Conservation (phyloP, 1,284 basidiomycete genomes). For the Ustilago hordei region DNA sequence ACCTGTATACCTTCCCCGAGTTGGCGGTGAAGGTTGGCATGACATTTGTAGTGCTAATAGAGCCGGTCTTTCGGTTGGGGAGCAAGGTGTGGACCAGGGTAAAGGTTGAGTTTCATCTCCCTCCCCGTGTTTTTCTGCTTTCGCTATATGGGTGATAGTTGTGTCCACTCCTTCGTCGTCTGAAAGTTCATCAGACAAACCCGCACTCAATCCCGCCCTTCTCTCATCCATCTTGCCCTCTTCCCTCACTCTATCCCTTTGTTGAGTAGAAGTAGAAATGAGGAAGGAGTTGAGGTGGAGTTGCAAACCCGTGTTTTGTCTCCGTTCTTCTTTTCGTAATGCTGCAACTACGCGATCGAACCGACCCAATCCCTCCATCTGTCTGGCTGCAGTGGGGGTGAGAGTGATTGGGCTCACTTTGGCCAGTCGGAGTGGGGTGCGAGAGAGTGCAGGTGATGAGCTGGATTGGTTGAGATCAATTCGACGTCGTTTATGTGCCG, state of each 20-base stretch:
- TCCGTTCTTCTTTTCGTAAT: slow-evolving; percentile 26
- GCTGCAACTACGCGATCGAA: slow-evolving; percentile 39
- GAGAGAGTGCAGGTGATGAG: slow-evolving; percentile 4
- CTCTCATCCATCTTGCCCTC: background rate
- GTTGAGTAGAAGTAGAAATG: background rate
- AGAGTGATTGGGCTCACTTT: slow-evolving; percentile 28
- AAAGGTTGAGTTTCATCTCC: slow-evolving; percentile 36
- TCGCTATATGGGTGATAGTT: background rate
- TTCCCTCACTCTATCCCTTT: background rate
- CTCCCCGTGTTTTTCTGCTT: too few species aligned
- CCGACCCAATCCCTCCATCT: background rate
- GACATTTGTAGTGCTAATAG: background rate
- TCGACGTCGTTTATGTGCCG: slow-evolving; percentile 7
- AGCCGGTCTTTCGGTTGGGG: slow-evolving; percentile 3
- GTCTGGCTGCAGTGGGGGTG: slow-evolving; percentile 1
- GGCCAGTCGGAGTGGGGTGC: background rate
- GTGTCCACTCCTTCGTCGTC: slow-evolving; percentile 18
- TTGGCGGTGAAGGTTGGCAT: slow-evolving; percentile 5
- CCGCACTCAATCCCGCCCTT: slow-evolving; percentile 18
- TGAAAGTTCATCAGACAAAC: slow-evolving; percentile 28
- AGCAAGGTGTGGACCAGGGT: slow-evolving; percentile 17
- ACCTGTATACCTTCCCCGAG: slow-evolving; percentile 5
- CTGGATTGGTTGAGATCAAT: background rate
- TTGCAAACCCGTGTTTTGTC: slow-evolving; percentile 26
- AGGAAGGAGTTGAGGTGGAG: slow-evolving; percentile 21